Conservation (phyloP, 768 basidiomycete species). For the Boletus reticuloceps region DNA sequence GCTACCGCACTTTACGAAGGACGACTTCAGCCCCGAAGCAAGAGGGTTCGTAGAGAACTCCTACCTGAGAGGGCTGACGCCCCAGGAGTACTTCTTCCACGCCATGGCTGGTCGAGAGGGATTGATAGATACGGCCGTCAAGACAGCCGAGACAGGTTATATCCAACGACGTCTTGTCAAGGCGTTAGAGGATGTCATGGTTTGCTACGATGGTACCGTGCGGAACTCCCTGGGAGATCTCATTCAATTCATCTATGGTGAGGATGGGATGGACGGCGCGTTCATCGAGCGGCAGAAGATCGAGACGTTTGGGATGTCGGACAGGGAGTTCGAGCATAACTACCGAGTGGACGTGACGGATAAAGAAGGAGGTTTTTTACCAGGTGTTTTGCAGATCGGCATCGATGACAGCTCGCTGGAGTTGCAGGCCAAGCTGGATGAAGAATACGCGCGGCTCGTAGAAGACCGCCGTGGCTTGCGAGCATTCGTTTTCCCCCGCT, state of each 20-base stretch:
- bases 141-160: conserved; percentile 99
- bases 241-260: conserved; percentile 95
- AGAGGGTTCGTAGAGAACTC: conserved; percentile 99
- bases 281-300: conserved; percentile 96
- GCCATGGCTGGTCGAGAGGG: conserved; percentile 99
- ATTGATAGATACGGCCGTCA: conserved; percentile 98
- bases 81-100: conserved; percentile 99
- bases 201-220: conserved; percentile 97
- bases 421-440: conserved; percentile 81
- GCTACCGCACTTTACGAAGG: conserved; percentile 96
- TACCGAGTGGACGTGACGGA: conserved; percentile 96
- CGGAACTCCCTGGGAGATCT: conserved; percentile 96
- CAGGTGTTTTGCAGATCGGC: conserved; percentile 80
- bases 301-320: conserved; percentile 80
- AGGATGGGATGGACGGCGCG: conserved; percentile 98
- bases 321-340: conserved; percentile 83
- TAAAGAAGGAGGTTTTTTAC: conserved; percentile 72
- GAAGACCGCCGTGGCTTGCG: conserved; percentile 80
- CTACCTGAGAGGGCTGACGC: conserved; percentile 92
- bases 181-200: conserved; percentile 95
- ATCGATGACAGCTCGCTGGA: conserved; percentile 82
- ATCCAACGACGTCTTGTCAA: conserved; percentile 98
- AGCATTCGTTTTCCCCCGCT: conserved; percentile 78
- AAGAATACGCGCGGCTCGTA: conserved; percentile 61
- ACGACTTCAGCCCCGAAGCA: conserved; percentile 97